Base-by-base conservation (phyloP, 2,329 filamentous ascomycete species). In the Cadophora luteo-olivacea region DNA sequence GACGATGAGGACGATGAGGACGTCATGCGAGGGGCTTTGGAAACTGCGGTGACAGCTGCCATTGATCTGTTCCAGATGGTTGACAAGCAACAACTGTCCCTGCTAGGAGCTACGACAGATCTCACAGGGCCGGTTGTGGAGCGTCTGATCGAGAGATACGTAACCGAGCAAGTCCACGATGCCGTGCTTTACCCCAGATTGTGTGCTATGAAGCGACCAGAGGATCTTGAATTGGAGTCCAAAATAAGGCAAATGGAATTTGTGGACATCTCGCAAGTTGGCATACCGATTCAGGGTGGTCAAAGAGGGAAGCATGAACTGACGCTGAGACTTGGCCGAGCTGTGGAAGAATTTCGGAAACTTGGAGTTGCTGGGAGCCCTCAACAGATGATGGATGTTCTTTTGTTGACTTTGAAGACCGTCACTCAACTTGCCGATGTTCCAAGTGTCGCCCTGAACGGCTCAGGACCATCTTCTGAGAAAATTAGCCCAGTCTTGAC, bases 41-140 rank as follows among this genome's bases (percentile, higher is more conserved):
- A 99, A 80, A 97, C 92, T 1, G 94, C 95, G 1, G 92, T 99
- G 12, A 97, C 93, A 11, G 88, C 92, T 11, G 96, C 94, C 0
- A 98, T 99, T 73, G 96, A 99, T 76, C 85, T 98, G 0, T 99
- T 99, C 73, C 95, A 98, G 76, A 90, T 90, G 69, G 95, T 99
- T 6, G 96, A 99, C 78, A 97, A 97, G 79, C 93, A 97, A 75
- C 96, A 98, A 76, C 83, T 99, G 33, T 97, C 95, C 3, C 85
- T 97, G 45, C 85, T 99, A 4, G 96, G 94, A 22, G 92, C 94
- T 4, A 97, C 94, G 1, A 99, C 97, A 1, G 94, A 97, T 77
- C 82, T 99, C 63, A 98, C 96, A 0, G 95, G 96, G 0, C 93
- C 94, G 0, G 82, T 97, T 9, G 94, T 99, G 1, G 97, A 99